Percentiles rank a stretch among this genome's conserved stretches.
Evolutionary conservation across 2,329 filamentous ascomycete genomes (phyloP).

Genomic region (Diaporthe helianthi): DNA sequence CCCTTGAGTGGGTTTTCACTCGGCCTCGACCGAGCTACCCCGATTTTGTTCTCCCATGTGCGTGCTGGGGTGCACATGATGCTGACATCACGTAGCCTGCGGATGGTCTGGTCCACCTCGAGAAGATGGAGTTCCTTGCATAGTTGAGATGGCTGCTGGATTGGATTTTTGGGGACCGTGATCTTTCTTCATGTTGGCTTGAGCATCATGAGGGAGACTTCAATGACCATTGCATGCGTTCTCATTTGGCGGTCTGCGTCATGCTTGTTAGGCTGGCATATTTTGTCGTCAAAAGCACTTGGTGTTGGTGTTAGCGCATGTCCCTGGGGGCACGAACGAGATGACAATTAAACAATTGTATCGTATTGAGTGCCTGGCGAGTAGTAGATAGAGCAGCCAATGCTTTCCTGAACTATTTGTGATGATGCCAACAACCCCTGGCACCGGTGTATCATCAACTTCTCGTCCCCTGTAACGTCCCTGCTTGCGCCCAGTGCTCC

Average conservation of each 20-base stretch:
- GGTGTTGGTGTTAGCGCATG: neutral
- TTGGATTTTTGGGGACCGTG: neutral
- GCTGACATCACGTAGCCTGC: conserved; percentile 55
- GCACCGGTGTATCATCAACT: conserved; percentile 35
- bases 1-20: conserved; percentile 2
- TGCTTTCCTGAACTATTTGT: conserved; percentile 27
- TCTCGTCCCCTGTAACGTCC: conserved; percentile 3
- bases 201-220: neutral
- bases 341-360: conserved; percentile 19
- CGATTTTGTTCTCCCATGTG: neutral
- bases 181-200: neutral
- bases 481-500: neutral
- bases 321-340: neutral
- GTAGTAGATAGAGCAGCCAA: conserved; percentile 30
- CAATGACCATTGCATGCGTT: neutral
- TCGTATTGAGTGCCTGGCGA: conserved; percentile 23
- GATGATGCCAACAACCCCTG: conserved; percentile 29
- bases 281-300: neutral
- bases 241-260: neutral
- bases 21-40: neutral
- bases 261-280: neutral
- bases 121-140: conserved; percentile 53
- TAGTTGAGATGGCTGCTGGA: conserved; percentile 4
- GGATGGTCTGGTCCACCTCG: conserved; percentile 69
- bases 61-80: neutral